phyloP scores from a whole-genome alignment of 306 rosid species.

The Cyamopsis tetragonoloba region DNA sequence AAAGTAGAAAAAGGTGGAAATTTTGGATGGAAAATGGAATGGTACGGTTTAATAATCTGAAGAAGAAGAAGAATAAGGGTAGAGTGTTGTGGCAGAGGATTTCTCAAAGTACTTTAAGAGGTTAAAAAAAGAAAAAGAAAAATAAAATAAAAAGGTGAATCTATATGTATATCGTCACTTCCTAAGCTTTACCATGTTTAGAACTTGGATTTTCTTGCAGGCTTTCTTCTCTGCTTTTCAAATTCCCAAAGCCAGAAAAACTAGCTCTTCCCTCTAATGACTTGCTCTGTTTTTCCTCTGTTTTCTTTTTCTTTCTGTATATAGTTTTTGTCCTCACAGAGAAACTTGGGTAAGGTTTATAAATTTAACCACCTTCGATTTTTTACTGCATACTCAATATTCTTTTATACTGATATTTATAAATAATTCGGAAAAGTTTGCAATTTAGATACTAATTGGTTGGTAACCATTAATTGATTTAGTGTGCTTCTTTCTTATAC shows the following conservation, averaged over 20 bases:
- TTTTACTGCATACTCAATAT: constrained; percentile 28
- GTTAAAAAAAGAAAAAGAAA: constrained; percentile 21
- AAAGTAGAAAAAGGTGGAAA: constrained; percentile 19
- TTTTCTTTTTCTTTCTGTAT: constrained; percentile 19
- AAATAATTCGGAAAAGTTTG: constrained; percentile 18
- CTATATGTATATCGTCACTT: constrained; percentile 38
- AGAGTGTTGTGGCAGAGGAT: constrained; percentile 22
- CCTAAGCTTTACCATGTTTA: constrained; percentile 74
- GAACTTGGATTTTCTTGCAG: constrained; percentile 66
- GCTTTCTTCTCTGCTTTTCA: constrained; percentile 56
- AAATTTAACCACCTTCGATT: constrained; percentile 7
- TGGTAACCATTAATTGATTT: constrained; percentile 23
- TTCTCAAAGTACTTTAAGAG: constrained; percentile 23
- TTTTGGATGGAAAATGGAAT: not conserved
- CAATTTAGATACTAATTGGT: constrained; percentile 27
- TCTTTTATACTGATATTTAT: constrained; percentile 14
- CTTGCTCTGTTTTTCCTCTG: constrained; percentile 28
- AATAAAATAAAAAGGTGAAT: constrained; percentile 32
- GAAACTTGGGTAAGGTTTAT: not conserved
- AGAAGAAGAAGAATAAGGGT: not conserved
- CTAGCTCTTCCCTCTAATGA: constrained; percentile 22
- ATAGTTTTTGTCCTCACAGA: constrained; percentile 22
- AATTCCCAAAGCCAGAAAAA: constrained; percentile 44
- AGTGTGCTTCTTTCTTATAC: not conserved
- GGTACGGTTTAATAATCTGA: constrained; percentile 30